These are phyloP conservation scores for Yamadazyma sp. DNA, from an alignment of 1,139 yeast species.

Conservation along the genomic window DNA sequence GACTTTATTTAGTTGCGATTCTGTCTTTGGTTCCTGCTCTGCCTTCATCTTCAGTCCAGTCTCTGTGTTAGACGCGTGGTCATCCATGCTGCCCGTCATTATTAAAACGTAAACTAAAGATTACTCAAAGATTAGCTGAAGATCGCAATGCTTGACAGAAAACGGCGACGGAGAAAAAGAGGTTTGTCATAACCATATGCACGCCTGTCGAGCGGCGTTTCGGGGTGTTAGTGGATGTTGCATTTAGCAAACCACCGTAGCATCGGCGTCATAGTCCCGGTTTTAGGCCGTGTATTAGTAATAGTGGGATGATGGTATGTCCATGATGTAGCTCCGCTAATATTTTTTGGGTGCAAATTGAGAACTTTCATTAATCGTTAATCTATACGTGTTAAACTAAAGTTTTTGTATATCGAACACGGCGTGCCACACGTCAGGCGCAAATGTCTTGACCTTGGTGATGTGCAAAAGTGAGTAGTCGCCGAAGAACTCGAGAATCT, in stretches of 20 bases:
- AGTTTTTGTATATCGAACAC: constrained; percentile 50
- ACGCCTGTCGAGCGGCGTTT: too few relatives aligned
- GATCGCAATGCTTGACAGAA: neutral
- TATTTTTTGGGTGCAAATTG: neutral
- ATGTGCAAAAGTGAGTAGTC: constrained; percentile 26
- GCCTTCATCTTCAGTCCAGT: too few relatives aligned
- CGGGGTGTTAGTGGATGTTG: too few relatives aligned
- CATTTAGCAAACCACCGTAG: too few relatives aligned
- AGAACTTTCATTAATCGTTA: neutral
- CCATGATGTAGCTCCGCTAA: too few relatives aligned
- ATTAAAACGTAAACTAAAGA: too few relatives aligned
- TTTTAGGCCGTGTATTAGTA: too few relatives aligned
- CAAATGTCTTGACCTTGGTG: constrained; percentile 76
- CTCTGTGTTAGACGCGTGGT: too few relatives aligned
- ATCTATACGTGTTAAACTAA: neutral
- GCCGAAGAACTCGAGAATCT: constrained; percentile 14
- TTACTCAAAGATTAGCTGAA: neutral
- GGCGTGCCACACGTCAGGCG: constrained; percentile 83
- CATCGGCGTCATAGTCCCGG: too few relatives aligned
- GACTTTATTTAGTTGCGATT: neutral
- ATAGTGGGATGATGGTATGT: too few relatives aligned
- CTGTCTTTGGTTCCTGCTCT: neutral
- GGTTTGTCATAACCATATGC: neutral
- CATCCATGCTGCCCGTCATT: too few relatives aligned
- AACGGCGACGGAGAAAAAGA: neutral